Percentiles rank a stretch among this genome's conserved stretches.
Evolutionary conservation across 2,329 filamentous ascomycete species (phyloP).

Genomic region (Calcarisporium arbuscula): DNA sequence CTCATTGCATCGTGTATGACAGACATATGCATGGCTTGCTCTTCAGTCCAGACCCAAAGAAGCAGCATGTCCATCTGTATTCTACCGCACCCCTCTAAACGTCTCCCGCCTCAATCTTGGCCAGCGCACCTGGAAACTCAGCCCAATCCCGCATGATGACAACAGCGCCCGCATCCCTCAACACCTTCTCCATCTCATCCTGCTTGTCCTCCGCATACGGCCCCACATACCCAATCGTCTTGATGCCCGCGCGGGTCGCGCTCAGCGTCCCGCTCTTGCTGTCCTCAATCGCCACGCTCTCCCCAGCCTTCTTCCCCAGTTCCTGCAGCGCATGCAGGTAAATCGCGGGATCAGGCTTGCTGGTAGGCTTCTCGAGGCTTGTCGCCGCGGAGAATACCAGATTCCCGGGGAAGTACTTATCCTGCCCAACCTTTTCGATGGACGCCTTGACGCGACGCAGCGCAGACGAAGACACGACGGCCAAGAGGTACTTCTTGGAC

Average conservation of each 20-base stretch:
- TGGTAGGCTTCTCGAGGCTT: constrained; percentile 70
- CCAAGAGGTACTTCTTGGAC: constrained; percentile 61
- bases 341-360: constrained; percentile 86
- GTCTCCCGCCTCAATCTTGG: constrained; percentile 38
- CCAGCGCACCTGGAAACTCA: constrained; percentile 44
- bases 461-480: constrained; percentile 77
- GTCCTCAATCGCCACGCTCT: constrained; percentile 82
- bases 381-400: constrained; percentile 78
- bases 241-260: constrained; percentile 67
- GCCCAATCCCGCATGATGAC: constrained; percentile 56
- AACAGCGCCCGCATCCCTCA: constrained; percentile 56
- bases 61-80: neutral
- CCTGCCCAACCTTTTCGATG: constrained; percentile 72
- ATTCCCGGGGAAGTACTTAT: constrained; percentile 70
- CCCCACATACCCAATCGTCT: constrained; percentile 78
- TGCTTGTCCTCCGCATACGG: constrained; percentile 60
- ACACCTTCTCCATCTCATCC: constrained; percentile 56
- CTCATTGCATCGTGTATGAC: constrained; percentile 17
- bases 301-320: constrained; percentile 62
- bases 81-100: constrained; percentile 14
- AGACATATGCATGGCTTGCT: constrained; percentile 7
- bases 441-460: constrained; percentile 71
- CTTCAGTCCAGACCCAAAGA: neutral
- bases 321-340: constrained; percentile 72
- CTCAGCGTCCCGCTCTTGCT: constrained; percentile 79